Base-by-base conservation (phyloP, 768 basidiomycete genomes). In the Russula ochroleuca region DNA sequence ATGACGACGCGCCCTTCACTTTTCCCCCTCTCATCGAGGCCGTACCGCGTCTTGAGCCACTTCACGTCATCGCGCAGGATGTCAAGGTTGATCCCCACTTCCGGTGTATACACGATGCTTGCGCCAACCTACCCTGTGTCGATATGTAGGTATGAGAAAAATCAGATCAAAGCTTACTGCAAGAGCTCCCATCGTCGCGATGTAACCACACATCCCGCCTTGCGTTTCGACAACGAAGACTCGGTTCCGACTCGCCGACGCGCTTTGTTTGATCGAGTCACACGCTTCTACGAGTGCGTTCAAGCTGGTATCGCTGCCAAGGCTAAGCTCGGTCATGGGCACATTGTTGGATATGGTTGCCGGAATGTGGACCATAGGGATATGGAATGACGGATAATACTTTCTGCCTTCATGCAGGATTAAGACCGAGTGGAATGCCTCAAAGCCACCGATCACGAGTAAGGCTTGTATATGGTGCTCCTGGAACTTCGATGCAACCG, bases 221-320 rank as follows among this genome's bases (percentile, higher is more conserved):
- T 98, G 97, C 0, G 95, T 98, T 76, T 99, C 96, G 19, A 99
- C 93, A 1, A 98, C 90, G 72, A 99, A 99, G 63, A 98, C 97
- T 48, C 97, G 80, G 74, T 98, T 94, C 66, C 97, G 76, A 72
- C 94, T 97, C 5, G 97, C 96, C 60, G 91, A 91, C 11, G 97
- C 97, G 71, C 93, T 95, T 80, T 99, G 97, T 78, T 95, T 97
- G 77, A 99, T 98, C 47, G 95, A 87, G 75, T 99, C 97, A 72
- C 96, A 98, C 7, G 97, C 97, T 65, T 95, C 92, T 58, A 98
- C 94, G 35, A 99, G 80, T 3, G 95, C 94, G 74, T 98, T 99
- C 80, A 99, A 78, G 74, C 90, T 92, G n/a, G 97, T 99, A 72
- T 99, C 97, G 69, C 87, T 90, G 51, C 97, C 97, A 64, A 99